These are phyloP conservation scores for Stereocaulon alpinum DNA, from an alignment of 495 filamentous ascomycete species.

Conservation along the genomic window DNA sequence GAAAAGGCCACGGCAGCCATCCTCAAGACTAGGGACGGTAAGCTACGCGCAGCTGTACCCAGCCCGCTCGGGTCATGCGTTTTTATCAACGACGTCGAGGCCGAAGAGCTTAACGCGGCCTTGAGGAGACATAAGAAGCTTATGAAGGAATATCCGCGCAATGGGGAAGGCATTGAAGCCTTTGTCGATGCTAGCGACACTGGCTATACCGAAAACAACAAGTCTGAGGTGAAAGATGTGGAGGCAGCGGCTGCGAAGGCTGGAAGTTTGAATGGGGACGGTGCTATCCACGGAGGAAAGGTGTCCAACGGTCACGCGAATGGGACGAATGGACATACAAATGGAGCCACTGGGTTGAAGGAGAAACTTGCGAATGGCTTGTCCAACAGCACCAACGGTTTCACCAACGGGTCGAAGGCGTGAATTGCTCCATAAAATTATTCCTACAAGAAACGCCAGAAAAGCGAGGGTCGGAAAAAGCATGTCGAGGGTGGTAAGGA, in stretches of 20 bases:
- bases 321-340: slow-evolving; percentile 13
- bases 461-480: no score
- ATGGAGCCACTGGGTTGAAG: slow-evolving; percentile 12
- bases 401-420: slow-evolving; percentile 21
- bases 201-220: slow-evolving; percentile 41
- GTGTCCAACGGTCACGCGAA: slow-evolving; percentile 21
- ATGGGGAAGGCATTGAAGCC: slow-evolving; percentile 49
- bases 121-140: slow-evolving; percentile 44
- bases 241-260: slow-evolving; percentile 28
- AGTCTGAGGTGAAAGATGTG: slow-evolving; percentile 27
- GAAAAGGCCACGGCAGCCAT: slow-evolving; percentile 50
- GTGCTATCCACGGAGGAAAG: slow-evolving; percentile 19
- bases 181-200: slow-evolving; percentile 54
- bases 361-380: slow-evolving; percentile 22
- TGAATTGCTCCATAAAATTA: not conserved
- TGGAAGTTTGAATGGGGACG: slow-evolving; percentile 26
- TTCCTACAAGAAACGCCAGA: no score
- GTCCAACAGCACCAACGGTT: slow-evolving; percentile 25
- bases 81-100: slow-evolving; percentile 47
- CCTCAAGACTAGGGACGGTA: slow-evolving; percentile 52
- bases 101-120: slow-evolving; percentile 40
- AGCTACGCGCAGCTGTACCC: slow-evolving; percentile 49
- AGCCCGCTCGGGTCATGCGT: slow-evolving; percentile 43
- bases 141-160: slow-evolving; percentile 42
- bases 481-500: no score